Evolutionary conservation across 352 stramenopile species (phyloP), one percentile per base, ranked within the genome.

Genomic region (Phytophthora litchii): DNA sequence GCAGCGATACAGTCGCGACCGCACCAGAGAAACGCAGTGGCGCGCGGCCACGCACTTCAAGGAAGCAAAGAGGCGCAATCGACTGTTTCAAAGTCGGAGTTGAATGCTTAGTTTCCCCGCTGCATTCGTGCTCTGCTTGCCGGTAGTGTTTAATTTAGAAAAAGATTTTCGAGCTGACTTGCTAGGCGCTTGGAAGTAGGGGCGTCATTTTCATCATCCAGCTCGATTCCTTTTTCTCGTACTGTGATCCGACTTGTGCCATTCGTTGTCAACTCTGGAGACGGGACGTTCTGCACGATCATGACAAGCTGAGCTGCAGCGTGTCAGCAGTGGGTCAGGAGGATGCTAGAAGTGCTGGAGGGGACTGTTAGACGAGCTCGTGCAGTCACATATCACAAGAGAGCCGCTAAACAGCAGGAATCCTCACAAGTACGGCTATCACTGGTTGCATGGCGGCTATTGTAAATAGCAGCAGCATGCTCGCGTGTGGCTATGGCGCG

Each of bases 31-130:
- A 25, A 56, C 49, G 37, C 49, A 53, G 21, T 37, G 41, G n/a
- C 21, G 31, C 10, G 14, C 16, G 37, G 47, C 25, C 47, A 36
- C 21, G 42, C 53, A 34, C 34, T 61, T 54, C 42, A 54, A 61
- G 42, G 53, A 47, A 5, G 42, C 34, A 60, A 60, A 54, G 53
- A 60, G 31, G 14, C 40, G 51, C n/a, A n/a, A n/a, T n/a, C n/a
- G n/a, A n/a, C n/a, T n/a, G n/a, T n/a, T n/a, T n/a, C n/a, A n/a
- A n/a, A n/a, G n/a, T 27, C 23, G 5, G 23, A 5, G 5, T 27
- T 27, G 23, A 27, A 27, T 27, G 23, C 23, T 27, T 27, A 5
- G 23, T 27, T 27, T 27, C 3, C 5, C 23, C 23, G 23, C 23
- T 27, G 23, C 5, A 27, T 27, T 27, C 23, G 23, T 5, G 23